Evolutionary conservation across 2,329 filamentous ascomycete genomes (phyloP).

Genomic region (Dactylellina parvicollis): DNA sequence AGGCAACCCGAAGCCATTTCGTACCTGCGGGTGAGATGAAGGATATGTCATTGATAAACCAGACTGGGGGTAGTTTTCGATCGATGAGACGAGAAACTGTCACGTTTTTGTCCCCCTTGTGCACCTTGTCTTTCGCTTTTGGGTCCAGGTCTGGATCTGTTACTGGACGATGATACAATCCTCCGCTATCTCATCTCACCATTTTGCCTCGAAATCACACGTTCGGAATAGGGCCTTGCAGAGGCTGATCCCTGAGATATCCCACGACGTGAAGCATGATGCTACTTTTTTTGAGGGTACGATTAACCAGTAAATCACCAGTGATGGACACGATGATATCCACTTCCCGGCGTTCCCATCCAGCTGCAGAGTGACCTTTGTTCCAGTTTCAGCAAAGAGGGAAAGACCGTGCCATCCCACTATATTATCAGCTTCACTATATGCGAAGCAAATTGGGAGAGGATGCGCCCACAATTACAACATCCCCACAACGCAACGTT

Average conservation of each 20-base stretch:
- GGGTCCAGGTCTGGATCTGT: no score
- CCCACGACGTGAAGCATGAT: not conserved
- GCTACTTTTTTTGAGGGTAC: not conserved
- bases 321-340: slow-evolving; percentile 6
- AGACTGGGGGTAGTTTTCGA: not conserved
- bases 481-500: slow-evolving; percentile 45
- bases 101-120: no score
- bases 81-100: slow-evolving; percentile 30
- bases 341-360: slow-evolving; percentile 48
- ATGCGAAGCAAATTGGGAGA: slow-evolving; percentile 37
- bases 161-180: no score
- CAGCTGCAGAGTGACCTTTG: slow-evolving; percentile 16
- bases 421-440: slow-evolving; percentile 40
- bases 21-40: slow-evolving; percentile 11
- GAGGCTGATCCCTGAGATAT: slow-evolving; percentile 6
- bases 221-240: slow-evolving; percentile 5
- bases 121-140: no score
- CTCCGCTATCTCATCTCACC: no score
- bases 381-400: slow-evolving; percentile 39
- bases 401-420: slow-evolving; percentile 30
- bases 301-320: not conserved
- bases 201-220: not conserved
- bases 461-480: slow-evolving; percentile 26
- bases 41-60: slow-evolving; percentile 8
- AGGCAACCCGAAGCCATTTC: slow-evolving; percentile 32